A percentile compares a stretch with the other conserved stretches of the same genome.
These are phyloP conservation scores for Vickermania ingenoplastis DNA, from an alignment of 208 protist species.

Conservation along the genomic window DNA sequence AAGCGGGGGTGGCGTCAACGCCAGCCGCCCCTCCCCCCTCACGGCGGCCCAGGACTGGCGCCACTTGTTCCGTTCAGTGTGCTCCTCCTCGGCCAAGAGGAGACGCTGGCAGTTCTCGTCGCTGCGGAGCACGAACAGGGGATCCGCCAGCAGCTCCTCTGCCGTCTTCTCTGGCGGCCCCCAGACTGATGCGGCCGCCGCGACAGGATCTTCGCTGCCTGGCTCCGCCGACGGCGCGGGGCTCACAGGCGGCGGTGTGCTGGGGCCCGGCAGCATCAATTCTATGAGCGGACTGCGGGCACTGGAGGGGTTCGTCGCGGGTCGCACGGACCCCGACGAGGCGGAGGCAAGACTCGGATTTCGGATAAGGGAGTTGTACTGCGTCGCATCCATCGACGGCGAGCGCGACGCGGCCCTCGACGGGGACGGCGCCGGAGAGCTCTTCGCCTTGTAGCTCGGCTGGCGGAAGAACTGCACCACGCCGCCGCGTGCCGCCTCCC, in stretches of 20 bases:
- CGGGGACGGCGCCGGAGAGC: background rate
- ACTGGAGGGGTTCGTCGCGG: no score
- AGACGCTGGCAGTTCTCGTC: constrained; percentile 74
- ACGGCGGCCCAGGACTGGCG: background rate
- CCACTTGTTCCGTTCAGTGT: constrained; percentile 14
- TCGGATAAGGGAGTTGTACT: background rate
- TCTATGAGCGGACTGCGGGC: no score
- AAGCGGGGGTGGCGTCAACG: background rate
- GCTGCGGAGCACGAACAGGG: constrained; percentile 45
- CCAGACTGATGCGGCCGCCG: background rate
- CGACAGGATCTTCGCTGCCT: background rate
- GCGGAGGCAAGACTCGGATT: no score
- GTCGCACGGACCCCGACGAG: no score
- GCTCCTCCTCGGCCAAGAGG: constrained; percentile 51
- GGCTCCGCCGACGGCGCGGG: background rate
- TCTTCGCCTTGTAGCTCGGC: background rate
- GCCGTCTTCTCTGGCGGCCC: constrained; percentile 1
- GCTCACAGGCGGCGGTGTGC: no score
- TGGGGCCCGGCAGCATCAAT: no score
- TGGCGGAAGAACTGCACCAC: background rate
- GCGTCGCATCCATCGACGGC: background rate
- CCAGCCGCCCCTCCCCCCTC: background rate
- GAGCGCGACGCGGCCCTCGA: background rate
- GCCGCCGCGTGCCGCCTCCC: no score
- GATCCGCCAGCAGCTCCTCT: constrained; percentile 28